phyloP scores from a whole-genome alignment of 768 basidiomycete genomes.

The Mycena polygramma region DNA sequence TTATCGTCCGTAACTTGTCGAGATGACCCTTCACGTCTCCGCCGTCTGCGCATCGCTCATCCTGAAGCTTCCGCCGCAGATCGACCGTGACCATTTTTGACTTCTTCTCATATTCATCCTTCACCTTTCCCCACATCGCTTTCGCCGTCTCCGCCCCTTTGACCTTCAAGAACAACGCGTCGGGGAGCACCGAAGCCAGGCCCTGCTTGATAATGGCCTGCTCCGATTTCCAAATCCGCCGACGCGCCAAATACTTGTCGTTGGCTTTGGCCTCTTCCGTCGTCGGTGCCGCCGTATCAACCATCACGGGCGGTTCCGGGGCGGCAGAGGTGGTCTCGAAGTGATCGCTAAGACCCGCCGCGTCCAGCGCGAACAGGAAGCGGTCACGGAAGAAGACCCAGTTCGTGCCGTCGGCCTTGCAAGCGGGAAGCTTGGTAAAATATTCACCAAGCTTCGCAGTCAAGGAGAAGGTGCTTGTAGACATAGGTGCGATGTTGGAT shows the following conservation, averaged over 20 bases:
- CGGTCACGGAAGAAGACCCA: no score
- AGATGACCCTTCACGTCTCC: slow-evolving; percentile 4
- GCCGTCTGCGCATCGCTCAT: neutral
- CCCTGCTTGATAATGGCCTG: neutral
- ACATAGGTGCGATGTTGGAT: no score
- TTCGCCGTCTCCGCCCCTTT: neutral
- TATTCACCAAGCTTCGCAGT: no score
- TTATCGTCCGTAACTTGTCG: neutral
- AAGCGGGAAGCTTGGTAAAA: no score
- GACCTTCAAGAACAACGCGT: slow-evolving; percentile 12
- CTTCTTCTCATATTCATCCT: no score
- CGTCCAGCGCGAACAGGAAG: no score
- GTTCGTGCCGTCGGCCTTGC: no score
- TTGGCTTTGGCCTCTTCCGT: neutral
- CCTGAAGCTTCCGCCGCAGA: no score
- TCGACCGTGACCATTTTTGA: no score
- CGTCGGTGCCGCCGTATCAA: neutral
- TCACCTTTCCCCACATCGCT: slow-evolving; percentile 5
- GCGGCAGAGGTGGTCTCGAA: no score
- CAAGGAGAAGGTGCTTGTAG: no score
- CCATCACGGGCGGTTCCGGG: neutral
- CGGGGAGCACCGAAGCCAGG: slow-evolving; percentile 3
- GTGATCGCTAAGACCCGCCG: no score
- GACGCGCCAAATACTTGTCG: neutral
- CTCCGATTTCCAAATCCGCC: neutral